Conservation (phyloP, 192 early-diverging fungal genomes). For the Coemansia asiatica region DNA sequence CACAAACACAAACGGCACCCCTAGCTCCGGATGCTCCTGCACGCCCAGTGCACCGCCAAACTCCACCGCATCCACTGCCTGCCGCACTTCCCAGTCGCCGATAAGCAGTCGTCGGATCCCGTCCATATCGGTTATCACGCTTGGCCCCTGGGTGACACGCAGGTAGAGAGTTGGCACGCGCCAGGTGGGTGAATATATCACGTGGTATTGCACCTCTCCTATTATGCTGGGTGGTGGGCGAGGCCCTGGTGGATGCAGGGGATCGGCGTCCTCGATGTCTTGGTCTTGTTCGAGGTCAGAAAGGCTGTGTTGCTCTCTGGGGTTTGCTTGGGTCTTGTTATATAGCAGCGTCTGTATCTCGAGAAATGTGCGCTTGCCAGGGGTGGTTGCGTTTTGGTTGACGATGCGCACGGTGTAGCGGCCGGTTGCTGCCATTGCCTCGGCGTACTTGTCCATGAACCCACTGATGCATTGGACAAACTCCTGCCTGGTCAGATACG, state of each 20-base stretch:
- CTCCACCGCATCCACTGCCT: constrained; percentile 34
- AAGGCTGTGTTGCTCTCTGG: too few relatives aligned
- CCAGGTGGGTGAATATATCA: constrained; percentile 39
- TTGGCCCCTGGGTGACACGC: background rate
- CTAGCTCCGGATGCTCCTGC: constrained; percentile 43
- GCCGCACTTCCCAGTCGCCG: constrained; percentile 19
- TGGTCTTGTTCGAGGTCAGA: background rate
- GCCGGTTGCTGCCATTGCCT: background rate
- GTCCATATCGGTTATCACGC: constrained; percentile 19
- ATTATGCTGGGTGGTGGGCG: background rate
- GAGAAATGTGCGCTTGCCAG: too few relatives aligned
- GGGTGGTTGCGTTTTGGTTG: too few relatives aligned
- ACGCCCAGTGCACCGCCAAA: constrained; percentile 55
- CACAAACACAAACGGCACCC: constrained; percentile 36
- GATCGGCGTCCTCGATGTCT: constrained; percentile 26
- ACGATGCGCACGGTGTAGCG: too few relatives aligned
- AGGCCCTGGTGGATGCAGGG: background rate
- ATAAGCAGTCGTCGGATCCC: constrained; percentile 17
- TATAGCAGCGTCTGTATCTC: too few relatives aligned
- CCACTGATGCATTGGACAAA: background rate
- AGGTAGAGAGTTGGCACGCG: constrained; percentile 45
- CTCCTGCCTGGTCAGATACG: background rate
- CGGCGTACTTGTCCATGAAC: background rate
- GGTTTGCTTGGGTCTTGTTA: too few relatives aligned
- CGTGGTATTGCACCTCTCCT: constrained; percentile 35